These are phyloP conservation scores for Chaetomium fimeti DNA, from an alignment of 495 filamentous ascomycete species.

Conservation along the genomic window DNA sequence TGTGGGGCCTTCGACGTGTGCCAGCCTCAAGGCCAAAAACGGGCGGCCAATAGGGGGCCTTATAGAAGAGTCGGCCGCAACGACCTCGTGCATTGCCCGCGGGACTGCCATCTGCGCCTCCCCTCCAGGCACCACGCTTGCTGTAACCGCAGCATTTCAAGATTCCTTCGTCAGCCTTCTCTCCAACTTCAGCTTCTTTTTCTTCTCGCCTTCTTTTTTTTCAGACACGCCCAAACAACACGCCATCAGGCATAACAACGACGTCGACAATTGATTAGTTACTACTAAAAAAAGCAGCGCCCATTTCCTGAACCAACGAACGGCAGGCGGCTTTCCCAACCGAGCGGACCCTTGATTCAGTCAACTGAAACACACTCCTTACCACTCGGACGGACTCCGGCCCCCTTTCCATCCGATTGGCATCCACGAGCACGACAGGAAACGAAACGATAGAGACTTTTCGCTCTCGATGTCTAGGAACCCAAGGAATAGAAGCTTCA, in stretches of 20 bases:
- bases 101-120: slow-evolving; percentile 14
- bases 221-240: neutral
- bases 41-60: slow-evolving; percentile 11
- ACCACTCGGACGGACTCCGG: neutral
- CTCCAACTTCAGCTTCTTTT: slow-evolving; percentile 10
- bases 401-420: slow-evolving; percentile 9
- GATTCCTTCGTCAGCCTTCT: no score
- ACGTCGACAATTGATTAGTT: no score
- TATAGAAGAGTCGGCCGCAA: slow-evolving; percentile 9
- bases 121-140: neutral
- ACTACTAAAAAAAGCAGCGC: neutral
- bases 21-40: slow-evolving; percentile 11
- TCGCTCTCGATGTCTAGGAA: slow-evolving; percentile 3
- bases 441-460: slow-evolving; percentile 1
- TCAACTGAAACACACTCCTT: slow-evolving; percentile 17
- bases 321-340: slow-evolving; percentile 3
- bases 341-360: slow-evolving; percentile 3
- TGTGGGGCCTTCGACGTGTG: slow-evolving; percentile 13
- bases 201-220: neutral
- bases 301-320: neutral
- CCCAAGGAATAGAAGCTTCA: neutral
- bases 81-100: slow-evolving; percentile 16
- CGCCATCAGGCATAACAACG: neutral
- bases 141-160: neutral
- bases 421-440: neutral